Percentiles rank a stretch among this genome's conserved stretches.
phyloP scores from a whole-genome alignment of 1,139 yeast species.

The Taiozyma onychis region DNA sequence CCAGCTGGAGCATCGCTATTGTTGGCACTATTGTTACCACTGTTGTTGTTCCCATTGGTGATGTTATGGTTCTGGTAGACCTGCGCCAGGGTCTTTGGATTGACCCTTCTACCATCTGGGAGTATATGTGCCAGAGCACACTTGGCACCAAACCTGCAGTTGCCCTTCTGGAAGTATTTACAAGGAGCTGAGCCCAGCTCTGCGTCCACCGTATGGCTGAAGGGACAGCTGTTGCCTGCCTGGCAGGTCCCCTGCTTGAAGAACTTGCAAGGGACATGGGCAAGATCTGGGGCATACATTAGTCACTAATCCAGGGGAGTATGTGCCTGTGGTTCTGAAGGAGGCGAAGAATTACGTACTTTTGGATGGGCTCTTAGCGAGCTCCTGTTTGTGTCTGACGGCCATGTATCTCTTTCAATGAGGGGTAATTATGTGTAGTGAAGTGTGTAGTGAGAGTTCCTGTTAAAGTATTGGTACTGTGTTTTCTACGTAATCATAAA shows the following conservation, averaged over 20 bases:
- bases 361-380: conserved; percentile 19
- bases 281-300: conserved; percentile 36
- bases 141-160: conserved; percentile 87
- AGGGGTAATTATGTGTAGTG: neutral
- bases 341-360: neutral
- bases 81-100: conserved; percentile 37
- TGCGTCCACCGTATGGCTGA: conserved; percentile 71
- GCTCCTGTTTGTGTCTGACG: conserved; percentile 12
- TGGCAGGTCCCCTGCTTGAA: conserved; percentile 88
- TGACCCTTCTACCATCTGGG: conserved; percentile 84
- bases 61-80: conserved; percentile 18
- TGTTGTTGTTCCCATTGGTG: conserved; percentile 6
- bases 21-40: conserved; percentile 1
- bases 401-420: neutral
- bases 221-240: conserved; percentile 90
- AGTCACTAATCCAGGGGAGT: conserved; percentile 2
- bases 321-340: too few species aligned
- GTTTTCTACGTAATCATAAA: neutral
- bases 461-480: neutral
- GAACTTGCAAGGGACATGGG: conserved; percentile 96
- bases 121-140: conserved; percentile 90
- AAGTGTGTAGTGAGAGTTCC: too few species aligned
- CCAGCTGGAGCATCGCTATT: neutral
- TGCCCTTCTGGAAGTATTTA: conserved; percentile 90
- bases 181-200: conserved; percentile 68